A percentile compares a stretch with the other conserved stretches of the same genome.
These are phyloP conservation scores for Globisporangium nodosum DNA, from an alignment of 352 stramenopile species.

Conservation along the genomic window DNA sequence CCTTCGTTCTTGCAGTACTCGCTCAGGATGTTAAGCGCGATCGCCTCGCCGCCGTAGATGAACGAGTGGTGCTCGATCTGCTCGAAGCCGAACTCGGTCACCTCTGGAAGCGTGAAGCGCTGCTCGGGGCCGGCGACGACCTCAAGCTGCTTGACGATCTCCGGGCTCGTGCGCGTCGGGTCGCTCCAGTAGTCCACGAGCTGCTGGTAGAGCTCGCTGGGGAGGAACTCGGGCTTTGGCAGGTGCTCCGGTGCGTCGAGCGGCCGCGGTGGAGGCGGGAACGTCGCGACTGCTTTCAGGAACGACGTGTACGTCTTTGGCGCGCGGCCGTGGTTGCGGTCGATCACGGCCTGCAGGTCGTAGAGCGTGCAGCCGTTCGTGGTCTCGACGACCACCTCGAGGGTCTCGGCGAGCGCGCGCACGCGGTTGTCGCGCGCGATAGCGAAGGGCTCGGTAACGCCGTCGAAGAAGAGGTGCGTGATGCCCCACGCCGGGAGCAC, in stretches of 20 bases:
- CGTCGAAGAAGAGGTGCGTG: constrained; percentile 90
- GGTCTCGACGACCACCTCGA: constrained; percentile 69
- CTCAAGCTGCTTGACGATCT: constrained; percentile 26
- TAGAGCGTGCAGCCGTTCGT: constrained; percentile 68
- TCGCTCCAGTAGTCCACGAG: constrained; percentile 46
- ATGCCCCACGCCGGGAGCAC: constrained; percentile 85
- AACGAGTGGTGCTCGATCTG: constrained; percentile 50
- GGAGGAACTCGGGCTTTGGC: constrained; percentile 27
- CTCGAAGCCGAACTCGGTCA: constrained; percentile 62
- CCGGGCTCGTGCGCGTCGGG: constrained; percentile 7
- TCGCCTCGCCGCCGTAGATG: constrained; percentile 69
- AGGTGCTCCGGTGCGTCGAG: constrained; percentile 43
- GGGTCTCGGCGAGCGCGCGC: constrained; percentile 29
- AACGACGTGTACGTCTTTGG: constrained; percentile 81
- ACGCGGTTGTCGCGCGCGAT: constrained; percentile 73
- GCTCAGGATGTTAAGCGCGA: constrained; percentile 55
- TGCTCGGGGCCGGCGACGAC: constrained; percentile 49
- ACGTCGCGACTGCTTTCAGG: constrained; percentile 40
- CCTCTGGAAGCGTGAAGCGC: constrained; percentile 58
- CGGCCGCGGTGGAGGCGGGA: constrained; percentile 42
- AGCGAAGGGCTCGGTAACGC: constrained; percentile 89
- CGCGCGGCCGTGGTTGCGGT: constrained; percentile 39
- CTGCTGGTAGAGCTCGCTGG: constrained; percentile 57
- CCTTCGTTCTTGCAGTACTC: constrained; percentile 74
- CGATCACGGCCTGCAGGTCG: constrained; percentile 59